Conservation (phyloP, 495 filamentous ascomycete genomes). For the Evernia prunastri region DNA sequence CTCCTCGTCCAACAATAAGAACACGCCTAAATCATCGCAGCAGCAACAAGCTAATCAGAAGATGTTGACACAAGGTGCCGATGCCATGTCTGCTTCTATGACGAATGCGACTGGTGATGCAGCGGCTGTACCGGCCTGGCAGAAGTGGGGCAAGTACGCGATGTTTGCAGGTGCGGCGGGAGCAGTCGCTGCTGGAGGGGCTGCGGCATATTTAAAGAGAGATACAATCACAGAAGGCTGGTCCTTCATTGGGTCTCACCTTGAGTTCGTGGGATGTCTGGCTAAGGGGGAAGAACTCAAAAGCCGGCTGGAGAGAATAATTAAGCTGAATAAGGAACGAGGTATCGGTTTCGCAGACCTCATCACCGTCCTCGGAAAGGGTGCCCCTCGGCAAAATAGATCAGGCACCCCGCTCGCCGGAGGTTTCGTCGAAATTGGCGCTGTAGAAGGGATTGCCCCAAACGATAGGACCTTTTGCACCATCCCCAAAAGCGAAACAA, state of each 20-base stretch:
- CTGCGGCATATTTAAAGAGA: constrained; percentile 77
- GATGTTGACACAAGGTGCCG: constrained; percentile 20
- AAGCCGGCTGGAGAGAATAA: constrained; percentile 53
- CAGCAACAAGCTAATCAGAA: constrained; percentile 25
- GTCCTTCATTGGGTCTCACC: constrained; percentile 79
- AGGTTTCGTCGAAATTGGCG: constrained; percentile 32
- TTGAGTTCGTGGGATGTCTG: constrained; percentile 92
- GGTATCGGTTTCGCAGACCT: constrained; percentile 70
- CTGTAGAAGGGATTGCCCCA: constrained; percentile 35
- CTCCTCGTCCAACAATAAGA: constrained; percentile 26
- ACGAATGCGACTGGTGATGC: constrained; percentile 40
- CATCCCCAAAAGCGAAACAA: constrained; percentile 55
- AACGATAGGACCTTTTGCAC: constrained; percentile 74
- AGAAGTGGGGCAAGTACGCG: constrained; percentile 74
- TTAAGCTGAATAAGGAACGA: constrained; percentile 46
- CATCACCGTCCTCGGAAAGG: constrained; percentile 74
- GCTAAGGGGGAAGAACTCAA: constrained; percentile 70
- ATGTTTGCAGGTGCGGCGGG: constrained; percentile 75
- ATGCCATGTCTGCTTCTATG: constrained; percentile 25
- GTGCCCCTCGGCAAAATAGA: constrained; percentile 36
- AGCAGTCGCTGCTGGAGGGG: constrained; percentile 78
- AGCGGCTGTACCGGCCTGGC: constrained; percentile 53
- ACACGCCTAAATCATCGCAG: constrained; percentile 24
- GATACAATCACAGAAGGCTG: constrained; percentile 67
- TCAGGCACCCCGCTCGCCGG: constrained; percentile 24